Base-by-base conservation (phyloP, 768 basidiomycete species). In the Hebeloma cylindrosporum region DNA sequence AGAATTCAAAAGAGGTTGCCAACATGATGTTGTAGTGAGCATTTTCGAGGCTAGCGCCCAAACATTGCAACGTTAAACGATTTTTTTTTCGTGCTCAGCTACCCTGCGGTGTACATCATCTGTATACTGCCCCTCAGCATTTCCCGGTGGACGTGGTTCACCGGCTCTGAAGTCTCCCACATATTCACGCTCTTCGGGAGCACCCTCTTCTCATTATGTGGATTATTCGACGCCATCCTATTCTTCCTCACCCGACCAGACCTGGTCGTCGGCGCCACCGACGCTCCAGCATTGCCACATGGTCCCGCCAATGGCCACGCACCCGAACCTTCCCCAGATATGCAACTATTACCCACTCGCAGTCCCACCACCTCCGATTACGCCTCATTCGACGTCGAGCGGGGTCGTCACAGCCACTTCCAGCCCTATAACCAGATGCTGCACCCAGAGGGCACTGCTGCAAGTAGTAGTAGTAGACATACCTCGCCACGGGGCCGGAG, bases 21-120 rank as follows among this genome's bases (percentile, higher is more conserved):
- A 60, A 68, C 27, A 59, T 70, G 25, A 71, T 77, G 71, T 59
- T 77, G 13, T 74, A 70, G 76, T 78, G 47, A 58, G 76, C 61
- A 35, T 16, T 16, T 45, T 27, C 17, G 11, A 34, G 0, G 13
- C 7, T 17, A 40, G 13, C 27, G 26, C 2, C 13, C 13, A 14
- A 20, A 17, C 4, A 36, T 13, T 14, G 3, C 4, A 8, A 16
- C 34, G 20, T 29, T n/a, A n/a, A n/a, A n/a, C n/a, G n/a, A n/a
- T n/a, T n/a, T n/a, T n/a, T n/a, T n/a, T n/a, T n/a, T n/a, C n/a
- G n/a, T n/a, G n/a, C n/a, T n/a, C n/a, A n/a, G n/a, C n/a, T n/a
- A n/a, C n/a, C n/a, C n/a, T n/a, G n/a, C n/a, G n/a, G n/a, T n/a
- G n/a, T n/a, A n/a, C n/a, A n/a, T n/a, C n/a, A 59, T 56, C 61